phyloP scores from a whole-genome alignment of 2,329 filamentous ascomycete species.

The Capronia epimyces region DNA sequence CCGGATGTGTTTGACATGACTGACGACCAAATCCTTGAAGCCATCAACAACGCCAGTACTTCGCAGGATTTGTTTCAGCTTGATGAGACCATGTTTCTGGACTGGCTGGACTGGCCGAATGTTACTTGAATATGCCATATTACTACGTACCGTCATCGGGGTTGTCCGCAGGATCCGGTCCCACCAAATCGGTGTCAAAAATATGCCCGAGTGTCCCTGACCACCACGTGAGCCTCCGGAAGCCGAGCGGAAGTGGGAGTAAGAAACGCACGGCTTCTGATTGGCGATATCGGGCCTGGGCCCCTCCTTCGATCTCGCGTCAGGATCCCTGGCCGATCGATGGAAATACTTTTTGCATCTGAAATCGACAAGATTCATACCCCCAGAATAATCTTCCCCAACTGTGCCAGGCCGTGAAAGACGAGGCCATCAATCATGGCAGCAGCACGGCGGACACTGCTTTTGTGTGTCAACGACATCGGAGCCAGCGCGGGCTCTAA shows the following conservation, averaged over 20 bases:
- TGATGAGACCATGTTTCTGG: conserved; percentile 55
- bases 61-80: conserved; percentile 43
- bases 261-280: not conserved
- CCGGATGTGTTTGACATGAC: conserved; percentile 53
- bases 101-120: conserved; percentile 45
- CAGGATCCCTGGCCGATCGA: not conserved
- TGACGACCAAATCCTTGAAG: conserved; percentile 61
- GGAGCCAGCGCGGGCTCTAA: conserved; percentile 1
- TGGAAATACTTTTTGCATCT: too few species aligned
- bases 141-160: too few species aligned
- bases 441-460: conserved; percentile 16
- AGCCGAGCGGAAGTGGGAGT: conserved; percentile 5
- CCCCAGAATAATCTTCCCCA: too few species aligned
- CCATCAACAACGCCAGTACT: conserved; percentile 58
- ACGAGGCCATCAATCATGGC: not conserved
- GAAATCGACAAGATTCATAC: too few species aligned
- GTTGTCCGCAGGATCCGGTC: too few species aligned
- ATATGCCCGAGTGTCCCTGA: conserved; percentile 8
- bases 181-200: conserved; percentile 12
- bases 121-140: conserved; percentile 32
- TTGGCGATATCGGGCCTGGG: not conserved
- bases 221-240: not conserved
- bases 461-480: conserved; percentile 20
- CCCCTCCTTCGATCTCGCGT: not conserved
- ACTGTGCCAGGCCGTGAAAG: not conserved